Evolutionary conservation across 176 grass and related monocot genomes (phyloP).

Genomic region (Miscanthus lutarioriparius): DNA sequence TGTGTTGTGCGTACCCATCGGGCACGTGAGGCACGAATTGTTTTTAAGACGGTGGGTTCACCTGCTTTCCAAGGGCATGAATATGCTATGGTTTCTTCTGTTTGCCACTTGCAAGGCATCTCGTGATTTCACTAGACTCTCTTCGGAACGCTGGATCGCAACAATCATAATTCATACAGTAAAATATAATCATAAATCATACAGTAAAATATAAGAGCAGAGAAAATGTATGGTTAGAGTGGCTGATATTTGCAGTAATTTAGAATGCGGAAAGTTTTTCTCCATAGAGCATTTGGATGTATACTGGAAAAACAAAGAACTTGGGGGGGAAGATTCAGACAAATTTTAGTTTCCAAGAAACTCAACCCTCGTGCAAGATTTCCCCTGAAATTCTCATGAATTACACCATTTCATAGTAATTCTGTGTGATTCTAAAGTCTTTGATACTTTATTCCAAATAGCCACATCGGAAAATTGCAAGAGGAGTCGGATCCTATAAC

Average conservation of each 20-base stretch:
- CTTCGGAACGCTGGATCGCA: not conserved
- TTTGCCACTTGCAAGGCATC: not conserved
- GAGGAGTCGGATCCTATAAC: not conserved
- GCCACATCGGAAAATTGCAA: not conserved
- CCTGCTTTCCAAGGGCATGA: not conserved
- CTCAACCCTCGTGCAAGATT: not conserved
- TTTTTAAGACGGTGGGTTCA: not conserved
- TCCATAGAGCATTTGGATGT: not conserved
- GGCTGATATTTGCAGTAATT: not conserved
- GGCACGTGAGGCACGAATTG: not conserved
- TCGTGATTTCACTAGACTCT: not conserved
- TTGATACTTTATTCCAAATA: not conserved
- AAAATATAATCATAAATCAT: not conserved
- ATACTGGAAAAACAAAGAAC: not conserved
- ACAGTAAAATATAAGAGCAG: not conserved
- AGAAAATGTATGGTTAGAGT: not conserved
- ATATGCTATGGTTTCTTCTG: not conserved
- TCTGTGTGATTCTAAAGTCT: not conserved
- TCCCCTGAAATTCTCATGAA: not conserved
- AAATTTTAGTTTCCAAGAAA: too few species aligned
- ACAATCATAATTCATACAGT: too few species aligned
- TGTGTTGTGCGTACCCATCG: not conserved
- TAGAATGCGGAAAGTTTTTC: not conserved
- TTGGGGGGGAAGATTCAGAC: not conserved
- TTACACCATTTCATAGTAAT: not conserved